Base-by-base conservation (phyloP, 208 protist species). In the Trypanosoma boissoni region DNA sequence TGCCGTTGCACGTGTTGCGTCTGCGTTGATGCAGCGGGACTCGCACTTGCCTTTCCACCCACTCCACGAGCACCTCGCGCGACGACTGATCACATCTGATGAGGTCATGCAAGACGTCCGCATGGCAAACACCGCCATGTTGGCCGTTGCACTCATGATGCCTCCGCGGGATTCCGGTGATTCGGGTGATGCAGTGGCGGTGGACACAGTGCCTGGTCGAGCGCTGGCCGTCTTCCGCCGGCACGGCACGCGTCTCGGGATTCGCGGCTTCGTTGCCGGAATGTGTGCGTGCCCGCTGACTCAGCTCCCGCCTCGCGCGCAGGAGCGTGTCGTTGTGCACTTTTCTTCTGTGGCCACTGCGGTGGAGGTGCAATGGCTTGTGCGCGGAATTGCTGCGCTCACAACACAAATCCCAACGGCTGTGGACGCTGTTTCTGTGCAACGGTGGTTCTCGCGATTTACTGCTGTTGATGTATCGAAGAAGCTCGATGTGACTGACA, bases 361-460 rank as follows among this genome's bases (percentile, higher is more conserved):
- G 2, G 43, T 88, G n/a, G 44, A 68, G 2, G 80, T 85, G 16
- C 12, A 52, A 14, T 86, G 72, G 69, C 49, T 87, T 3, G 76
- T 72, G 9, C 58, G 63, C 21, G 82, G 74, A 24, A 79, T 74
- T 2, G 82, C 64, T 20, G 67, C 71, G 20, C 32, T 78, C 50
- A 46, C 28, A 28, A 64, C 54, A 32, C 52, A 69, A 50, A 64
- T 69, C 34, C 46, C 51, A 27, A 29, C 52, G 14, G 55, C 68
- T 16, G 49, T 83, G 24, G 83, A 94, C 72, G 57, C 72, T 20
- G 54, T 94, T 24, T 87, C 83, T 20, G 69, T 91, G 59, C 74
- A 82, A 57, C 64, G 58, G 8, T 87, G 78, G 79, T 83, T 83
- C 64, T 87, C 83, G 3, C 83, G 83, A 52, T 90, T 94, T 51